Evolutionary conservation across 31 red algal species (phyloP).

Genomic region (Porphyra umbilicalis): DNA sequence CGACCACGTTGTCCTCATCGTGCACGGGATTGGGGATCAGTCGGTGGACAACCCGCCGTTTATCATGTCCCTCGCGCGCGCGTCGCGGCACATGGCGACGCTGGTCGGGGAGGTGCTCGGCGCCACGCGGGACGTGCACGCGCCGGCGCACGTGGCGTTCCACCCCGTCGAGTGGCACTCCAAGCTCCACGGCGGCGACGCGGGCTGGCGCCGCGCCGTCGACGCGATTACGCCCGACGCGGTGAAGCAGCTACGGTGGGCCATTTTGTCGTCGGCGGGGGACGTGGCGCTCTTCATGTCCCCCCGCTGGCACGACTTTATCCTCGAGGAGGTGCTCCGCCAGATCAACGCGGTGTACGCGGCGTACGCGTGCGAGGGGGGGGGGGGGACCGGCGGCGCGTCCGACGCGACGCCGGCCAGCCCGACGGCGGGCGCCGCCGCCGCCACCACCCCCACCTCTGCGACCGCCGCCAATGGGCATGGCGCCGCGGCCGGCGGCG

Average conservation of each 20-base stretch:
- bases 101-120: neutral
- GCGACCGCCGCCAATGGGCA: neutral
- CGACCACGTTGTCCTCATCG: conserved; percentile 8
- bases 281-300: conserved; percentile 12
- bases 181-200: conserved; percentile 8
- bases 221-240: conserved; percentile 8
- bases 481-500: too few species aligned
- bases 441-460: neutral
- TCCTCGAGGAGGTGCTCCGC: conserved; percentile 8
- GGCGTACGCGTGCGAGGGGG: neutral
- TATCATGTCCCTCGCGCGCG: conserved; percentile 1
- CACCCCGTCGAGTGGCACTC: conserved; percentile 18
- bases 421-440: neutral
- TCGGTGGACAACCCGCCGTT: conserved; percentile 8
- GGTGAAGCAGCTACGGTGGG: conserved; percentile 2
- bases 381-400: neutral
- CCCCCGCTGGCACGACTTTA: conserved; percentile 6
- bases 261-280: conserved; percentile 1
- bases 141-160: neutral
- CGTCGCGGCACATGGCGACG: neutral
- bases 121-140: neutral
- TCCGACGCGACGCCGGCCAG: neutral
- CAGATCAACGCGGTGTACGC: neutral
- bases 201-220: conserved; percentile 9
- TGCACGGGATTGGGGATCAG: conserved; percentile 21